Conservation (phyloP, 2,329 filamentous ascomycete genomes). For the Elsinoe necatrix region DNA sequence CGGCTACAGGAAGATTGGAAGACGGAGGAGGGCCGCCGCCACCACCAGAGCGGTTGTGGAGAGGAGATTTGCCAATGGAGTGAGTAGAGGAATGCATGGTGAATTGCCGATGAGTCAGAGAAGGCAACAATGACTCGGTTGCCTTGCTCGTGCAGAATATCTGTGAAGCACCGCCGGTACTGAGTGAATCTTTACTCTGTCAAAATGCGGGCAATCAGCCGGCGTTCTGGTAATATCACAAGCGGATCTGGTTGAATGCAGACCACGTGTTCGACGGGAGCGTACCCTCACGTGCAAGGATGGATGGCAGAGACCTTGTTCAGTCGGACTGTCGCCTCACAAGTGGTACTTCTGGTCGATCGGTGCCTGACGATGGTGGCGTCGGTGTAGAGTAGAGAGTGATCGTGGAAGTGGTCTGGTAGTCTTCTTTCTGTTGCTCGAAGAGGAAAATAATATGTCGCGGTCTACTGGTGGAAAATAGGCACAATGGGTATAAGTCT, state of each 20-base stretch:
- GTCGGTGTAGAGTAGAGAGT: too few relatives aligned
- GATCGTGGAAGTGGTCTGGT: background rate
- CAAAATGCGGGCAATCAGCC: too few relatives aligned
- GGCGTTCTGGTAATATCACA: background rate
- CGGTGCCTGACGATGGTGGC: too few relatives aligned
- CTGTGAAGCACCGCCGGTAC: too few relatives aligned
- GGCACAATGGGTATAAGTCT: background rate
- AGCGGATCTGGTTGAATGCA: background rate
- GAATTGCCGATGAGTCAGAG: background rate
- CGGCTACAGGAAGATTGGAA: background rate
- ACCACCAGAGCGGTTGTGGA: background rate
- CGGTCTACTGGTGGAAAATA: background rate
- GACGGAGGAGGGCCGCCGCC: background rate
- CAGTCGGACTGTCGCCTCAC: too few relatives aligned
- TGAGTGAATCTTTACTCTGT: too few relatives aligned
- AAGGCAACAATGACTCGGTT: background rate
- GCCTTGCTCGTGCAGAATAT: background rate
- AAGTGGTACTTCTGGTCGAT: too few relatives aligned
- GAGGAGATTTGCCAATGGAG: background rate
- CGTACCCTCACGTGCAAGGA: background rate
- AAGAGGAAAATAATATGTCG: background rate
- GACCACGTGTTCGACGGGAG: background rate
- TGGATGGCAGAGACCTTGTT: background rate
- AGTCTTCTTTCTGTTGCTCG: background rate
- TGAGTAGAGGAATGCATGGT: constrained; percentile 12